Evolutionary conservation across 208 protist genomes (phyloP).

Genomic region (Acanthamoeba culbertsoni): DNA sequence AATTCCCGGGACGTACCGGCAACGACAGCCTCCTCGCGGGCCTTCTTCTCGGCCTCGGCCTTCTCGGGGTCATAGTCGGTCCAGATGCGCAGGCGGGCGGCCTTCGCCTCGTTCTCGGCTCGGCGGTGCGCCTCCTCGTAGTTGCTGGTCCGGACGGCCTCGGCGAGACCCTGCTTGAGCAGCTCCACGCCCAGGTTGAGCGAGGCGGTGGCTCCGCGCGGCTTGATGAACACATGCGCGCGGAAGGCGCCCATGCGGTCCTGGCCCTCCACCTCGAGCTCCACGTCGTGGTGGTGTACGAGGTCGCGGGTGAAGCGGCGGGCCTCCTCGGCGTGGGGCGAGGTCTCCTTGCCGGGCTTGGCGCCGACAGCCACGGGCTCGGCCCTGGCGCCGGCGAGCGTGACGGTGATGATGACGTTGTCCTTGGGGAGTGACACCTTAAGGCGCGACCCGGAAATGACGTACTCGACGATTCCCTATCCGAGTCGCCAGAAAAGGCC

Average conservation of each 20-base stretch:
- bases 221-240: slow-evolving; percentile 56
- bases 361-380: background rate
- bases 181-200: slow-evolving; percentile 47
- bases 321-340: slow-evolving; percentile 19
- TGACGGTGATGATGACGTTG: slow-evolving; percentile 71
- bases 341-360: background rate
- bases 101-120: slow-evolving; percentile 67
- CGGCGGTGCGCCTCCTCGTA: slow-evolving; percentile 40
- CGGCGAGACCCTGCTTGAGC: slow-evolving; percentile 20
- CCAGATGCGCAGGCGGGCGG: slow-evolving; percentile 55
- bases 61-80: slow-evolving; percentile 64
- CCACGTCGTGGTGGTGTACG: slow-evolving; percentile 56
- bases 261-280: slow-evolving; percentile 72
- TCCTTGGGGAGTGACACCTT: slow-evolving; percentile 79
- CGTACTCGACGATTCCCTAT: slow-evolving; percentile 72
- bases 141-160: background rate
- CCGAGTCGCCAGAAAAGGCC: too few species aligned
- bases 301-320: background rate
- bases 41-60: slow-evolving; percentile 51
- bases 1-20: background rate
- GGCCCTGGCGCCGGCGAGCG: slow-evolving; percentile 60
- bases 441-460: slow-evolving; percentile 76
- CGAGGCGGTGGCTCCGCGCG: background rate
- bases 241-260: slow-evolving; percentile 49
- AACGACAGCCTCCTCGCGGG: background rate